Conservation (phyloP, 2,329 filamentous ascomycete genomes). For the Talaromyces sp. region DNA sequence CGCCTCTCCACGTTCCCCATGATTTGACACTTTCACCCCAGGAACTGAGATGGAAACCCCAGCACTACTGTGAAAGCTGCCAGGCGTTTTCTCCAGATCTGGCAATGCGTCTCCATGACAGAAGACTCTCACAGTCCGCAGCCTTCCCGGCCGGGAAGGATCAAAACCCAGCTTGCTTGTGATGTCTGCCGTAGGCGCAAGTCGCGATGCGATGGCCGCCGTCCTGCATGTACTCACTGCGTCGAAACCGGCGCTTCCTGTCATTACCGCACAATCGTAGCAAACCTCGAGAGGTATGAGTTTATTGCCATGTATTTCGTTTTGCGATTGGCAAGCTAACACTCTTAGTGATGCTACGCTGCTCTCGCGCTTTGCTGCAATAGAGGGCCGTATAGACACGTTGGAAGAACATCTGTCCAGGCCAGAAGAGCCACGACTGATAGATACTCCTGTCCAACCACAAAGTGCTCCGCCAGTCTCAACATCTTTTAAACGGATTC, state of each 20-base stretch:
- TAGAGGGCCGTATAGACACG: not conserved
- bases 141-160: not conserved
- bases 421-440: not conserved
- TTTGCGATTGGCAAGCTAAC: not conserved
- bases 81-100: not conserved
- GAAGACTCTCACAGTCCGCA: not conserved
- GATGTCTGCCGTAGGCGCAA: not conserved
- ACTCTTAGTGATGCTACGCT: not conserved
- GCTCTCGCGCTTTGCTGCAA: not conserved
- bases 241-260: not conserved
- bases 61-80: too few species aligned
- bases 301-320: too few species aligned
- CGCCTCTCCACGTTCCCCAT: too few species aligned
- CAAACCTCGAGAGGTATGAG: not conserved
- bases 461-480: not conserved
- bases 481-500: not conserved
- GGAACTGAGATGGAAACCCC: too few species aligned
- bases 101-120: not conserved
- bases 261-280: not conserved
- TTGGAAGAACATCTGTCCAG: not conserved
- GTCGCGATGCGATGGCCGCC: not conserved
- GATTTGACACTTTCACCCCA: too few species aligned
- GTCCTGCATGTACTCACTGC: not conserved
- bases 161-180: not conserved
- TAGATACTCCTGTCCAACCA: not conserved